Evolutionary conservation across 441 rosid species (phyloP).

Genomic region (Bocquillonia castaneifolia): DNA sequence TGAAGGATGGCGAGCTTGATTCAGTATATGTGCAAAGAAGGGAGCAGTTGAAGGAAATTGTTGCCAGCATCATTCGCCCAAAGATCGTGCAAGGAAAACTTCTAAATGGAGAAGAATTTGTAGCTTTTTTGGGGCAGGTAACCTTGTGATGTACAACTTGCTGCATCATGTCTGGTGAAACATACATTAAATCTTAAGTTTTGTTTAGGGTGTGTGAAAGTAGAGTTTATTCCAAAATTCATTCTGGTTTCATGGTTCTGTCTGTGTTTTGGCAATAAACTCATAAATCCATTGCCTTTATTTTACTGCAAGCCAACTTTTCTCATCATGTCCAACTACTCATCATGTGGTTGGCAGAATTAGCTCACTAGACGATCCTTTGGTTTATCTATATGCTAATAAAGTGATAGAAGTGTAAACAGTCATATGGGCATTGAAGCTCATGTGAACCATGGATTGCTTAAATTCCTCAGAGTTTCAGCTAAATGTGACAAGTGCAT

Average conservation of each 20-base stretch:
- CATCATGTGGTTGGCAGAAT: not conserved
- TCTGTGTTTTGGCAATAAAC: not conserved
- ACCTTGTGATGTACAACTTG: constrained; percentile 8
- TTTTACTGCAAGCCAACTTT: not conserved
- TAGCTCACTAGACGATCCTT: constrained; percentile 1
- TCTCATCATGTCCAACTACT: not conserved
- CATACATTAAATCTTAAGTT: not conserved
- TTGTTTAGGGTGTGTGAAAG: not conserved
- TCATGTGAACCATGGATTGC: not conserved
- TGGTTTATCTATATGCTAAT: not conserved
- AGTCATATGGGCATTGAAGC: not conserved
- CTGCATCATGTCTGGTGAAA: not conserved
- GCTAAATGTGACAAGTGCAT: not conserved
- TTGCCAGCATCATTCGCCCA: constrained; percentile 71
- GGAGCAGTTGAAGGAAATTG: constrained; percentile 73
- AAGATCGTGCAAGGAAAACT: constrained; percentile 88
- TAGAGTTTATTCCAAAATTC: not conserved
- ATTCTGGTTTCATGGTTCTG: not conserved
- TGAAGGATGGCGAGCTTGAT: constrained; percentile 89
- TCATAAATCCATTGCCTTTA: not conserved
- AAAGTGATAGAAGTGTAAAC: not conserved
- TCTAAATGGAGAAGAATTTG: constrained; percentile 88
- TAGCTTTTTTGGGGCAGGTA: constrained; percentile 90
- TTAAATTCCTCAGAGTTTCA: not conserved
- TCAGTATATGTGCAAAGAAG: constrained; percentile 67